A percentile compares a stretch with the other conserved stretches of the same genome.
These are phyloP conservation scores for Naganishia onofrii DNA, from an alignment of 768 basidiomycete genomes.

Conservation along the genomic window DNA sequence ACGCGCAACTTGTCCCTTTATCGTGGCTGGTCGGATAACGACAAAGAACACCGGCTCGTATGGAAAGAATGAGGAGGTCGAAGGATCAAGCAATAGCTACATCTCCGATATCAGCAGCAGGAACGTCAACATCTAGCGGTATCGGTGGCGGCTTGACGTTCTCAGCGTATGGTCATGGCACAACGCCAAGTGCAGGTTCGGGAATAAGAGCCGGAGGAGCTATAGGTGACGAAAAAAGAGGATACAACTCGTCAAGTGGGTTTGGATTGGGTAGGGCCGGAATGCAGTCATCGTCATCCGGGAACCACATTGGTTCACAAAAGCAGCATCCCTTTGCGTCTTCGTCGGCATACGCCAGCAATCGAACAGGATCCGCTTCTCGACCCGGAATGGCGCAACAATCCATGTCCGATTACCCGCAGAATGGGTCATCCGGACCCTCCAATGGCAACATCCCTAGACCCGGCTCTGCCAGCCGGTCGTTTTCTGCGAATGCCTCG, in stretches of 20 bases:
- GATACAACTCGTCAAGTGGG: constrained; percentile 1
- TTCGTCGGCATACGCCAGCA: constrained; percentile 19
- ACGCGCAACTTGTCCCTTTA: not conserved
- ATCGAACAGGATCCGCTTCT: constrained; percentile 2
- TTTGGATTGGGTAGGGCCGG: not conserved
- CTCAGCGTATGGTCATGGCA: constrained; percentile 19
- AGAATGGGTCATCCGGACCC: too few relatives aligned
- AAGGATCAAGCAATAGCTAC: not conserved
- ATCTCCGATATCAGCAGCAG: constrained; percentile 12
- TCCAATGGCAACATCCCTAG: constrained; percentile 3
- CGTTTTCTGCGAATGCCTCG: constrained; percentile 6
- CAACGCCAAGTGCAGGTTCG: not conserved
- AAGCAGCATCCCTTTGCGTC: constrained; percentile 17
- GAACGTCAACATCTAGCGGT: constrained; percentile 11
- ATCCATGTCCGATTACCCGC: constrained; percentile 6
- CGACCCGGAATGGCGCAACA: constrained; percentile 12
- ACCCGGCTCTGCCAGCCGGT: constrained; percentile 5
- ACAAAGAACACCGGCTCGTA: not conserved
- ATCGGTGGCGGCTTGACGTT: constrained; percentile 15
- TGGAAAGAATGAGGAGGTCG: not conserved
- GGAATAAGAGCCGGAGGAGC: constrained; percentile 11
- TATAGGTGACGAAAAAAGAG: constrained; percentile 1
- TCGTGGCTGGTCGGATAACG: not conserved
- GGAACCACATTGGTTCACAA: constrained; percentile 12
- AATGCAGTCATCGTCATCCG: constrained; percentile 11